Evolutionary conservation across 2,329 filamentous ascomycete species (phyloP).

Genomic region (Aspergillus tanneri): DNA sequence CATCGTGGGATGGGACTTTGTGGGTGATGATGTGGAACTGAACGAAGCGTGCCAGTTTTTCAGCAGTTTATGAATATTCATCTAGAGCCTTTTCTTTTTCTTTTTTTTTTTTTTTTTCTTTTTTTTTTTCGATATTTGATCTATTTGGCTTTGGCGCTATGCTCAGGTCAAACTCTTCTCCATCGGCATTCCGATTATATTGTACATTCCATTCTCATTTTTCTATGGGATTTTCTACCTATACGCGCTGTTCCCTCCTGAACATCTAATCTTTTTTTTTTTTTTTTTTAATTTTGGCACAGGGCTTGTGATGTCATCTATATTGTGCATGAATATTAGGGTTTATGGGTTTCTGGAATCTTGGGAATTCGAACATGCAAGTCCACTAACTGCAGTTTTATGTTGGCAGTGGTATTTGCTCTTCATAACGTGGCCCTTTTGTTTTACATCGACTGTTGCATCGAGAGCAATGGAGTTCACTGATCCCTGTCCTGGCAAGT

Average conservation of each 20-base stretch:
- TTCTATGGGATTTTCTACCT: no score
- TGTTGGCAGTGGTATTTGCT: neutral
- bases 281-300: no score
- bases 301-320: no score
- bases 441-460: neutral
- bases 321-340: no score
- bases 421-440: neutral
- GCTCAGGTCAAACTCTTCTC: no score
- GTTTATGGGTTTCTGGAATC: no score
- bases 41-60: conserved; percentile 78
- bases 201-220: no score
- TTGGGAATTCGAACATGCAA: no score
- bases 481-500: neutral
- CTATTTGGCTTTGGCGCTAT: neutral
- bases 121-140: neutral
- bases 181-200: no score
- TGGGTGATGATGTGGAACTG: conserved; percentile 77
- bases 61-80: conserved; percentile 42
- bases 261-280: no score
- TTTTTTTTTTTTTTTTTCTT: neutral
- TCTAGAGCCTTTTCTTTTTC: neutral
- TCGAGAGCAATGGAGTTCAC: neutral
- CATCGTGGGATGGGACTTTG: conserved; percentile 98
- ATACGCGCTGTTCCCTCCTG: no score
- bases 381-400: neutral